Percentiles rank a stretch among this genome's conserved stretches.
Conservation (phyloP, 352 stramenopile genomes). For the Elongisporangium anandrum region DNA sequence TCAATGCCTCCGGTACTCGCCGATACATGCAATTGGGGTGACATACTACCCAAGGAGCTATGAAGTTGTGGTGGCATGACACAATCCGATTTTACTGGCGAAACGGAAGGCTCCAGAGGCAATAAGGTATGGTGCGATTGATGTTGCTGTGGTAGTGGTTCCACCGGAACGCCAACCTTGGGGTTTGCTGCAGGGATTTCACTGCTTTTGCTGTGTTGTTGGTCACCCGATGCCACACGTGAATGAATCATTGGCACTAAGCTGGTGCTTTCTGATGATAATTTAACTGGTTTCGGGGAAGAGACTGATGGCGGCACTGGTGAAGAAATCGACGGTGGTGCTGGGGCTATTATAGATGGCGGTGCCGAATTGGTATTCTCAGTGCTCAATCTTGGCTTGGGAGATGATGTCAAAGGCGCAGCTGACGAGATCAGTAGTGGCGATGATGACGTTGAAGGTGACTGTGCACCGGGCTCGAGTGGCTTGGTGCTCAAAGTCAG, state of each 20-base stretch:
- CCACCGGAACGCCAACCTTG: background rate
- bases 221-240: background rate
- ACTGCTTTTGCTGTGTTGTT: background rate
- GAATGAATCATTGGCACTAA: background rate
- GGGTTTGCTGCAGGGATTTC: background rate
- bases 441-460: background rate
- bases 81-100: constrained; percentile 8
- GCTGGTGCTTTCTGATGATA: background rate
- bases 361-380: background rate
- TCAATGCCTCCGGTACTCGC: background rate
- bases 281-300: background rate
- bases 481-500: background rate
- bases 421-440: background rate
- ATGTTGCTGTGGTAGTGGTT: background rate
- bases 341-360: background rate
- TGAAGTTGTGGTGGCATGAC: background rate
- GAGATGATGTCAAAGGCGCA: background rate
- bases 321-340: background rate
- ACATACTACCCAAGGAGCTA: background rate
- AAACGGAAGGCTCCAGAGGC: constrained; percentile 1
- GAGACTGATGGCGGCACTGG: background rate
- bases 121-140: background rate
- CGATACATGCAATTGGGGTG: background rate
- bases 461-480: background rate
- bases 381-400: background rate